These are phyloP conservation scores for Jatropha podagrica DNA, from an alignment of 441 rosid species.

Conservation along the genomic window DNA sequence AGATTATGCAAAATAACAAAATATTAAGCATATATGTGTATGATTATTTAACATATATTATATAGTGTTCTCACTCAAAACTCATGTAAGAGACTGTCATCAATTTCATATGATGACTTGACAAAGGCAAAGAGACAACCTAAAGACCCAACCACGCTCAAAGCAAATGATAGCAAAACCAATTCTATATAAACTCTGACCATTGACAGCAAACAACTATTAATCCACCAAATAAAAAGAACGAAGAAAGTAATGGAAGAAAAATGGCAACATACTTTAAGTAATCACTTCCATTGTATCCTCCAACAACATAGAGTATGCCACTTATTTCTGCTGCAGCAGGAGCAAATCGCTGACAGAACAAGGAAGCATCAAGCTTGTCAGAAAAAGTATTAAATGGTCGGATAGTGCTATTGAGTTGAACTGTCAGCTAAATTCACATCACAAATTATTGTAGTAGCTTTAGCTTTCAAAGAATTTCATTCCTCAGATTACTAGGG, in stretches of 20 bases:
- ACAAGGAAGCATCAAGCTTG: slow-evolving; percentile 4
- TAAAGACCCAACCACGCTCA: not conserved
- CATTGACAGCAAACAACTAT: not conserved
- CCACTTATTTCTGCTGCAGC: slow-evolving; percentile 41
- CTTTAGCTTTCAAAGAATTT: not conserved
- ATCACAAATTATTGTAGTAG: not conserved
- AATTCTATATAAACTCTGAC: not conserved
- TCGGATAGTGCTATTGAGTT: not conserved
- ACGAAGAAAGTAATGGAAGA: slow-evolving; percentile 5
- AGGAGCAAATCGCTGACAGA: slow-evolving; percentile 39
- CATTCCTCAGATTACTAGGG: not conserved
- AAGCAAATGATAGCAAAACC: not conserved
- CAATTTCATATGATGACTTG: not conserved
- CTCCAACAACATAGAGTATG: slow-evolving; percentile 42
- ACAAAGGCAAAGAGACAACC: not conserved
- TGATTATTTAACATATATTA: not conserved
- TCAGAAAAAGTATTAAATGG: not conserved
- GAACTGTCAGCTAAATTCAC: not conserved
- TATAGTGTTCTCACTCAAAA: not conserved
- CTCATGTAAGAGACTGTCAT: not conserved
- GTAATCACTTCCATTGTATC: slow-evolving; percentile 34
- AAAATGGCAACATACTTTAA: slow-evolving; percentile 35
- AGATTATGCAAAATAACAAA: not conserved
- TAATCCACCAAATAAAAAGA: not conserved
- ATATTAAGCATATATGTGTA: not conserved